Percentiles rank a stretch among this genome's conserved stretches.
Evolutionary conservation across 305 asterid genomes (phyloP).

Genomic region (Plantago rigida): DNA sequence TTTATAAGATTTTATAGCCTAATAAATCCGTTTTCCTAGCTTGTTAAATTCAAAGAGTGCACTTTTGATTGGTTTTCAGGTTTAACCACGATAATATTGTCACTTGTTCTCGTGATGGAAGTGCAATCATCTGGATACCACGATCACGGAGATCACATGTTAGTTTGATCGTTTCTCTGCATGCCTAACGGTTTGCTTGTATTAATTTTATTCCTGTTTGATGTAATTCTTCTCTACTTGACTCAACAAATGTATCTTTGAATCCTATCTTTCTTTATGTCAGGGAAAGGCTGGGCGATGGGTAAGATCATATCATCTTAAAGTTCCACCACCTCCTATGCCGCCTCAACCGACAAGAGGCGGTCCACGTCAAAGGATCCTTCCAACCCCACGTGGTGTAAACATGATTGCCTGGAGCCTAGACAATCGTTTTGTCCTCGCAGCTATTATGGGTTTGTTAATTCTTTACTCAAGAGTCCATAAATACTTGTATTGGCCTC

Average conservation of each 20-base stretch:
- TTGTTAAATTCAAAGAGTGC: constrained; percentile 2
- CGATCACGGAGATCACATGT: constrained; percentile 95
- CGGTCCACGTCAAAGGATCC: constrained; percentile 95
- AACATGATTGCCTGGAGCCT: constrained; percentile 97
- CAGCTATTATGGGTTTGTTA: constrained; percentile 93
- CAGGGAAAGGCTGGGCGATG: constrained; percentile 93
- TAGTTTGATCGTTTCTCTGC: constrained; percentile 29
- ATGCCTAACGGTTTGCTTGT: constrained; percentile 12
- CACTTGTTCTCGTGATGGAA: constrained; percentile 98
- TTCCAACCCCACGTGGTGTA: constrained; percentile 99
- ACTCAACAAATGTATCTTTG: constrained; percentile 16
- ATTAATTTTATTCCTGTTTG: constrained; percentile 13
- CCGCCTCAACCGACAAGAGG: constrained; percentile 96
- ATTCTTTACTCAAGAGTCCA: constrained; percentile 19
- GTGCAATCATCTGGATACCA: constrained; percentile 98
- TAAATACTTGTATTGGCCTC: constrained; percentile 9
- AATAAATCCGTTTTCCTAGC: constrained; percentile 12
- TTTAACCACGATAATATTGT: constrained; percentile 91
- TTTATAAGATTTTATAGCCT: background rate
- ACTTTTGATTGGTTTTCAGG: constrained; percentile 43
- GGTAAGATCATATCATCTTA: constrained; percentile 90
- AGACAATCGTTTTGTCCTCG: constrained; percentile 97
- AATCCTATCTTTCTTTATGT: constrained; percentile 22
- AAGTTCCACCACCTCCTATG: constrained; percentile 98
- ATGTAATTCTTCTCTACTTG: constrained; percentile 15